phyloP scores from a whole-genome alignment of 1,284 basidiomycete genomes.

The Chiua sp. region DNA sequence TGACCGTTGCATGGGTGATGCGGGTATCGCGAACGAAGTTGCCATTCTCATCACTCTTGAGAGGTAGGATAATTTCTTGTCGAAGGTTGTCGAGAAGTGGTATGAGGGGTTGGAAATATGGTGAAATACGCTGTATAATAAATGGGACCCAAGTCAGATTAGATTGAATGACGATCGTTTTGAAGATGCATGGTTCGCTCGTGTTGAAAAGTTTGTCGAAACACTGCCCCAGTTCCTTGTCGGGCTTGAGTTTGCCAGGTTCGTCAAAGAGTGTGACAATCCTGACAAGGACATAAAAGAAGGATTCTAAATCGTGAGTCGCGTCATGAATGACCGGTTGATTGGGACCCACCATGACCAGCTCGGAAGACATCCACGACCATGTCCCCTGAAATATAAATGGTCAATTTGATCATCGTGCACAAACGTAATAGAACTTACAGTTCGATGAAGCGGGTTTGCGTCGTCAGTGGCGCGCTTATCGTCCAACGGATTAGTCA shows the following conservation, averaged over 20 bases:
- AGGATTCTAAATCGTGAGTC: neutral
- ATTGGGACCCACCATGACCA: neutral
- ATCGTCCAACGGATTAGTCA: neutral
- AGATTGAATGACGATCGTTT: too few relatives aligned
- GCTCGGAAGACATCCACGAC: conserved; percentile 1
- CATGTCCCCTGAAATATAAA: neutral
- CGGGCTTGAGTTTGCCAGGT: neutral
- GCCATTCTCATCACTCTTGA: too few relatives aligned
- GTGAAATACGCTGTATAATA: too few relatives aligned
- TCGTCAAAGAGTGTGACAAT: neutral
- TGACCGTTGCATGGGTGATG: too few relatives aligned
- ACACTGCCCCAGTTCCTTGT: too few relatives aligned
- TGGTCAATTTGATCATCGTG: neutral
- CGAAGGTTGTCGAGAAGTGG: too few relatives aligned
- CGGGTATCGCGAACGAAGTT: too few relatives aligned
- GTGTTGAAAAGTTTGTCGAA: too few relatives aligned
- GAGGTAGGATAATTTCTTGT: too few relatives aligned
- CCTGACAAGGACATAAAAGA: neutral
- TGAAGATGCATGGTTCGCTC: too few relatives aligned
- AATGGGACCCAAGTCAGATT: too few relatives aligned
- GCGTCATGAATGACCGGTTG: neutral
- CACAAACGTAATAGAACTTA: neutral
- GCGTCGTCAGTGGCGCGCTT: neutral
- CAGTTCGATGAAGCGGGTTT: neutral
- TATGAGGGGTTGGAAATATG: too few relatives aligned